Conservation (phyloP, 2,329 filamentous ascomycete genomes). For the Colletotrichum aenigma region DNA sequence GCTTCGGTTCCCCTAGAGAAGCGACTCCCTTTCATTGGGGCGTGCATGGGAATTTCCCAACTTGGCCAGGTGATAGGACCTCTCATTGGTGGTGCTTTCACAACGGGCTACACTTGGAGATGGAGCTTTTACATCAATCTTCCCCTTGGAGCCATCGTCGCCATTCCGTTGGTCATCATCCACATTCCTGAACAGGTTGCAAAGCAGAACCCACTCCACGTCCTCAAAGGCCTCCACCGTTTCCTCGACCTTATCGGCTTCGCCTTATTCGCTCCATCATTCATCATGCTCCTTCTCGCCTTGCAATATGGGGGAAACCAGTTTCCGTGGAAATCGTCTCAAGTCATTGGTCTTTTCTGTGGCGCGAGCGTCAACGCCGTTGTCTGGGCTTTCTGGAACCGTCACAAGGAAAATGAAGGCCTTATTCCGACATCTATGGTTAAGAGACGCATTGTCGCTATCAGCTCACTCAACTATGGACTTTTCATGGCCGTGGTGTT, state of each 20-base stretch:
- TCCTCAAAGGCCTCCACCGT: conserved; percentile 5
- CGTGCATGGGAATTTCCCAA: conserved; percentile 29
- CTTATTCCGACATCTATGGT: conserved; percentile 31
- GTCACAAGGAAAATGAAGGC: conserved; percentile 39
- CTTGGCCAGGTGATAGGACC: conserved; percentile 45
- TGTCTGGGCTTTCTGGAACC: conserved; percentile 35
- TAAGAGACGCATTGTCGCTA: conserved; percentile 5
- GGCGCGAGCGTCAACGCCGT: conserved; percentile 30
- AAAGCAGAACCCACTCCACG: background rate
- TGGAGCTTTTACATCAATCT: conserved; percentile 56
- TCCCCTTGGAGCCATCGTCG: conserved; percentile 43
- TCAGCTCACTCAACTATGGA: conserved; percentile 9
- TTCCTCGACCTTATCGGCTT: conserved; percentile 31
- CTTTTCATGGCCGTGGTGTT: background rate
- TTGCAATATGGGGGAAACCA: conserved; percentile 44
- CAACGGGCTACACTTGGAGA: conserved; percentile 44
- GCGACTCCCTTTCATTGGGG: conserved; percentile 17
- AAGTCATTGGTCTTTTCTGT: conserved; percentile 41
- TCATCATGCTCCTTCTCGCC: conserved; percentile 49
- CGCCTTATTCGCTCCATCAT: conserved; percentile 28
- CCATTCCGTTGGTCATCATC: conserved; percentile 33
- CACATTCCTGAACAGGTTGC: conserved; percentile 40
- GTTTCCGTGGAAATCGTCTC: conserved; percentile 37
- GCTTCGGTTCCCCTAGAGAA: conserved; percentile 11
- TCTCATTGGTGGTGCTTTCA: conserved; percentile 43